These are phyloP conservation scores for Fraxinus dipetala DNA, from an alignment of 305 asterid genomes.

Conservation along the genomic window DNA sequence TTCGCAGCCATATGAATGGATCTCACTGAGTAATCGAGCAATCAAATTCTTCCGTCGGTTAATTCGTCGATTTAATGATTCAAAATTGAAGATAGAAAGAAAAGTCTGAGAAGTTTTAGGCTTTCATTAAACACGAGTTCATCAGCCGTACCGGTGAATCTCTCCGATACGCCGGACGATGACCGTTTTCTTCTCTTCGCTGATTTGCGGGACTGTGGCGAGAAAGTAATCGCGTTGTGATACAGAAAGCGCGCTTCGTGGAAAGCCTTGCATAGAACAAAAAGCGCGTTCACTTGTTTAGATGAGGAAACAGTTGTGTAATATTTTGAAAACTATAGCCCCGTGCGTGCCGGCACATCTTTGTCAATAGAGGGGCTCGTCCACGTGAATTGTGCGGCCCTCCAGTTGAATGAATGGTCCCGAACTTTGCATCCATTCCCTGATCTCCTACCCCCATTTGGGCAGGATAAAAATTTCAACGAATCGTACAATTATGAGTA, in stretches of 20 bases:
- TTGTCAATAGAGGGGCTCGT: not conserved
- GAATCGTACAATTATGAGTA: no score
- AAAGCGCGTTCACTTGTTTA: not conserved
- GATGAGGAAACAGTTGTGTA: not conserved
- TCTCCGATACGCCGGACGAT: not conserved
- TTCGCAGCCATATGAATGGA: slow-evolving; percentile 17
- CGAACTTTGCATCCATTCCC: no score
- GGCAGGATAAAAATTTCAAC: no score
- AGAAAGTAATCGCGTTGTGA: not conserved
- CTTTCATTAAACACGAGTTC: not conserved
- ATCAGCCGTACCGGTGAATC: not conserved
- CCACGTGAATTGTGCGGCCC: no score
- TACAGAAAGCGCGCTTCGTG: not conserved
- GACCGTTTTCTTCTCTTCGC: not conserved
- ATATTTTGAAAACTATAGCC: not conserved
- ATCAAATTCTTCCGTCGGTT: not conserved
- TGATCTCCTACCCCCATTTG: no score
- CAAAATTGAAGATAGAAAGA: not conserved
- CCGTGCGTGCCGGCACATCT: no score
- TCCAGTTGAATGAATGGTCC: no score
- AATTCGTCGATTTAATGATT: not conserved
- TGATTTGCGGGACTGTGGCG: not conserved
- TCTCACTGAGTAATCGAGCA: not conserved
- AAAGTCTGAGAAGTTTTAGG: not conserved
- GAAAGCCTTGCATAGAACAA: not conserved